Evolutionary conservation across 2,329 filamentous ascomycete genomes (phyloP).

Genomic region (Pseudogymnoascus sp.): DNA sequence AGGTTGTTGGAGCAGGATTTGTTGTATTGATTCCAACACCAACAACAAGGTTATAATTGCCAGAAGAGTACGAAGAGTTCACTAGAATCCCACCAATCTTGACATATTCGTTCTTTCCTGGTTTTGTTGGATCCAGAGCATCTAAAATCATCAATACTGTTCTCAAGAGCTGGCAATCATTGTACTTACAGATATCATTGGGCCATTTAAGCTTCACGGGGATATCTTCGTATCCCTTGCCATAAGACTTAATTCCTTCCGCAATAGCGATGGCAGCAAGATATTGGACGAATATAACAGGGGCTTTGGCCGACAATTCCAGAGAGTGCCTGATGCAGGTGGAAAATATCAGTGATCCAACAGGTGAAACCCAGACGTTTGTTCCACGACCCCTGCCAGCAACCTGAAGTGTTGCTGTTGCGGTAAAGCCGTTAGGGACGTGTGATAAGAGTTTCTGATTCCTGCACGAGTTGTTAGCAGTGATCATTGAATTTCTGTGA

Average conservation of each 20-base stretch:
- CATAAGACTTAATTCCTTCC: slow-evolving; percentile 73
- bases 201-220: slow-evolving; percentile 93
- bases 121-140: slow-evolving; percentile 53
- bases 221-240: slow-evolving; percentile 61
- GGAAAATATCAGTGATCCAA: slow-evolving; percentile 80
- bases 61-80: slow-evolving; percentile 71
- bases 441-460: slow-evolving; percentile 69
- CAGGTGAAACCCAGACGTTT: slow-evolving; percentile 91
- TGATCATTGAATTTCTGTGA: neutral
- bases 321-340: slow-evolving; percentile 78
- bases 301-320: slow-evolving; percentile 59
- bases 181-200: slow-evolving; percentile 72
- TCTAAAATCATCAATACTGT: slow-evolving; percentile 33
- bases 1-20: slow-evolving; percentile 80
- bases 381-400: slow-evolving; percentile 79
- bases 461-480: slow-evolving; percentile 32
- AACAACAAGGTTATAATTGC: slow-evolving; percentile 74
- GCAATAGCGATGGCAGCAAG: slow-evolving; percentile 81
- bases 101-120: slow-evolving; percentile 49
- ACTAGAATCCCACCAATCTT: slow-evolving; percentile 93
- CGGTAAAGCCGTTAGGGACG: slow-evolving; percentile 78
- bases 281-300: slow-evolving; percentile 91
- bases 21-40: slow-evolving; percentile 82
- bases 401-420: slow-evolving; percentile 78
- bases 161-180: neutral